A percentile compares a stretch with the other conserved stretches of the same genome.
These are phyloP conservation scores for Tolypocladium album DNA, from an alignment of 2,329 filamentous ascomycete genomes.

Conservation along the genomic window DNA sequence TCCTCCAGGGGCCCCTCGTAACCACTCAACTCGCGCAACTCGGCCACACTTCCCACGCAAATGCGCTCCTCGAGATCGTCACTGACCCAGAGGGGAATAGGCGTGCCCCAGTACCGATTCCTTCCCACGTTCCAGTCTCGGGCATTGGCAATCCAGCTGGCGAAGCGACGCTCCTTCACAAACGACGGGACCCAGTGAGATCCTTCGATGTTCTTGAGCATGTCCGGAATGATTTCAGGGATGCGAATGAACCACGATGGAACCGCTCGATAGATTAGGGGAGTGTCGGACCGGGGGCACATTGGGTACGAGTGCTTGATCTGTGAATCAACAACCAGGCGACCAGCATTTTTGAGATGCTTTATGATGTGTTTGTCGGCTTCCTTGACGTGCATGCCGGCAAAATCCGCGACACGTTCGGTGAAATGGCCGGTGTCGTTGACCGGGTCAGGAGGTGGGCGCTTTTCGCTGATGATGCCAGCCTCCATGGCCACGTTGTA, in stretches of 20 bases:
- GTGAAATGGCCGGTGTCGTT: slow-evolving; percentile 76
- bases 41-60: slow-evolving; percentile 74
- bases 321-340: slow-evolving; percentile 75
- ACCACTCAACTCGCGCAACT: slow-evolving; percentile 79
- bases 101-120: slow-evolving; percentile 93
- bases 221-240: slow-evolving; percentile 68
- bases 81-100: slow-evolving; percentile 84
- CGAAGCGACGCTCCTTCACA: slow-evolving; percentile 85
- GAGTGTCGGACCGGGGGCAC: slow-evolving; percentile 91
- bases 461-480: slow-evolving; percentile 66
- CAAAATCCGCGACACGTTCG: slow-evolving; percentile 66
- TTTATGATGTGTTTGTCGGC: slow-evolving; percentile 93
- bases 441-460: slow-evolving; percentile 83
- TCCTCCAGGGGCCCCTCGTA: slow-evolving; percentile 74
- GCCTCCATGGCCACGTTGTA: slow-evolving; percentile 70
- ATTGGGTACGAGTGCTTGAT: slow-evolving; percentile 87
- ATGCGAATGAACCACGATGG: slow-evolving; percentile 94
- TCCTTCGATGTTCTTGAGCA: slow-evolving; percentile 81
- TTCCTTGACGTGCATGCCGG: slow-evolving; percentile 78
- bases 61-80: slow-evolving; percentile 81
- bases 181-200: slow-evolving; percentile 88
- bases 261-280: slow-evolving; percentile 83
- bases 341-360: slow-evolving; percentile 64
- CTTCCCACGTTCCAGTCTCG: slow-evolving; percentile 93
- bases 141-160: slow-evolving; percentile 83